Evolutionary conservation across 192 early-diverging fungal species (phyloP).

Genomic region (Cetraspora pellucida): DNA sequence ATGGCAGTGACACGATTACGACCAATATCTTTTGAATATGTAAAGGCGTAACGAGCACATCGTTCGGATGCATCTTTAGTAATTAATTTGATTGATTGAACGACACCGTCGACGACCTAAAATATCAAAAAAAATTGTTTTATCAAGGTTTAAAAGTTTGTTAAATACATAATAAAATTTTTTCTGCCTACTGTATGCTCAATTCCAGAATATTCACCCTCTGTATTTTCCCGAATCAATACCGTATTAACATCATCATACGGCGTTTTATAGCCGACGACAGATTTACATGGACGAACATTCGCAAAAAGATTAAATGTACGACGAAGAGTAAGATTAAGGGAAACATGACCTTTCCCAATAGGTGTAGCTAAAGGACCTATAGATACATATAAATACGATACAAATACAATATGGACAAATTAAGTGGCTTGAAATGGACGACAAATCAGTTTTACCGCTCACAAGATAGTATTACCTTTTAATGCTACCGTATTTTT

Average conservation of each 20-base stretch:
- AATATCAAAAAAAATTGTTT: neutral
- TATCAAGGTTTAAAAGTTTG: neutral
- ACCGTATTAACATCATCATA: constrained; percentile 98
- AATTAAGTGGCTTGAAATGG: too few relatives aligned
- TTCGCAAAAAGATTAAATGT: constrained; percentile 99
- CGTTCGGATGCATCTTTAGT: constrained; percentile 93
- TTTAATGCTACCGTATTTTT: constrained; percentile 98
- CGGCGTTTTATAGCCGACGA: constrained; percentile 94
- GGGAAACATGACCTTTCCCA: constrained; percentile 98
- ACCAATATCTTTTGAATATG: constrained; percentile 86
- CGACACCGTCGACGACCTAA: constrained; percentile 67
- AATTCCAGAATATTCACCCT: constrained; percentile 99
- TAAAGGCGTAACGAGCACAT: constrained; percentile 92
- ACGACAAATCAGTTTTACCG: too few relatives aligned
- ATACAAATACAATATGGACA: too few relatives aligned
- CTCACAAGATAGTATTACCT: constrained; percentile 37
- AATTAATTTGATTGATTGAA: constrained; percentile 99
- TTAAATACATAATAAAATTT: neutral
- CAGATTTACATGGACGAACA: constrained; percentile 96
- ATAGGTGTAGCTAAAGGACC: constrained; percentile 95
- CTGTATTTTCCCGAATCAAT: constrained; percentile 99
- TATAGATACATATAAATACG: constrained; percentile 4
- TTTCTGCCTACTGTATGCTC: constrained; percentile 74
- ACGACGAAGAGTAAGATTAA: constrained; percentile 85
- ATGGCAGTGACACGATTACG: constrained; percentile 93